Percentiles rank a stretch among this genome's conserved stretches.
These are phyloP conservation scores for Cyclotella cryptica DNA, from an alignment of 108 stramenopile genomes.

Conservation along the genomic window DNA sequence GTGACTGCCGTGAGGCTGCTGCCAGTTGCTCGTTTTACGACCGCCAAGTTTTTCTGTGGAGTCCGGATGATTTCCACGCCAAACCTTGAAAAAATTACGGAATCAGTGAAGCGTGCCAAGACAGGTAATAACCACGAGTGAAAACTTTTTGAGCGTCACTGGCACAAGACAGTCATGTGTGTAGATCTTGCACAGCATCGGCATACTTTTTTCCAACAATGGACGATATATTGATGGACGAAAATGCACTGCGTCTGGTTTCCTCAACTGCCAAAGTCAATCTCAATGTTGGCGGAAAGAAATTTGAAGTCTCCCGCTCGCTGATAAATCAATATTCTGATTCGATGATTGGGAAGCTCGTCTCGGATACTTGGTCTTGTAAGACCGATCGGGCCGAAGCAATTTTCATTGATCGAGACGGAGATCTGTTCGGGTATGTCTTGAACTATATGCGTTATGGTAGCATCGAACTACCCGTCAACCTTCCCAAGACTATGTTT, in stretches of 20 bases:
- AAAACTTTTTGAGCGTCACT: not conserved
- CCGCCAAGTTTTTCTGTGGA: conserved; percentile 67
- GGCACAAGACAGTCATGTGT: conserved; percentile 4
- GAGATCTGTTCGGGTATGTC: conserved; percentile 4
- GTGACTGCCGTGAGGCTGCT: conserved; percentile 50
- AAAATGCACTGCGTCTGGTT: not conserved
- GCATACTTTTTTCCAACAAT: not conserved
- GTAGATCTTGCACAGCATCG: too few relatives aligned
- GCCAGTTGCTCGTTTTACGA: conserved; percentile 91
- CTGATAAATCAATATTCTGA: conserved; percentile 10
- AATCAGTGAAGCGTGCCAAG: not conserved
- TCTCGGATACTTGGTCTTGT: conserved; percentile 11
- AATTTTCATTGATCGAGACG: conserved; percentile 15
- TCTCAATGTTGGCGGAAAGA: conserved; percentile 9
- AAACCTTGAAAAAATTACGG: not conserved
- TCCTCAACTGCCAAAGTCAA: not conserved
- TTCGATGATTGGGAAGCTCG: conserved; percentile 6
- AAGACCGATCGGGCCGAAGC: not conserved
- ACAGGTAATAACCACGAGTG: not conserved
- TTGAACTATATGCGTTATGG: conserved; percentile 13
- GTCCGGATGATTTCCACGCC: conserved; percentile 18
- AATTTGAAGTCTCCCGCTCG: conserved; percentile 4
- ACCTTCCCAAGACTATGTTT: conserved; percentile 9
- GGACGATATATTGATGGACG: not conserved
- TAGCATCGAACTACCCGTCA: not conserved